These are phyloP conservation scores for Calonectria henricotiae DNA, from an alignment of 2,329 filamentous ascomycete species.

Conservation along the genomic window DNA sequence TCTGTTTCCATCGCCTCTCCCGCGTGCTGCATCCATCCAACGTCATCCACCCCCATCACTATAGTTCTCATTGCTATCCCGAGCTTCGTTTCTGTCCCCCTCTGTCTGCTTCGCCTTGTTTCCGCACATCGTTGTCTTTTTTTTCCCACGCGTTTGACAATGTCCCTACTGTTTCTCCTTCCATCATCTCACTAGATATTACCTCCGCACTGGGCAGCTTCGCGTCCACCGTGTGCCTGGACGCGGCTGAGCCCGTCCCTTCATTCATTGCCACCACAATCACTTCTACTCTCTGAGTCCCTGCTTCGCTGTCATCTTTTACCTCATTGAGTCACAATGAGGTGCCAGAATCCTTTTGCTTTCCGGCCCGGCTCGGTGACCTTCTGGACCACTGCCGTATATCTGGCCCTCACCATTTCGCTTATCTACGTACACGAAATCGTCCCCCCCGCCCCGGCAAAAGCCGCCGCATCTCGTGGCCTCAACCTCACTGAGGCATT, in stretches of 20 bases:
- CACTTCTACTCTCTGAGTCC: neutral
- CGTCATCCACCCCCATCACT: constrained; percentile 31
- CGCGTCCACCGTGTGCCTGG: constrained; percentile 1
- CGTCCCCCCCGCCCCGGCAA: constrained; percentile 77
- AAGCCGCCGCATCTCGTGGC: constrained; percentile 68
- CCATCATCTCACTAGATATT: constrained; percentile 31
- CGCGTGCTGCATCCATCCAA: constrained; percentile 36
- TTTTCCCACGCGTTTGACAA: constrained; percentile 11
- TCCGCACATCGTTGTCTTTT: neutral
- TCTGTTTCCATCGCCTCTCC: constrained; percentile 31
- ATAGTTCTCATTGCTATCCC: constrained; percentile 19
- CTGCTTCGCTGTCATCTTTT: neutral
- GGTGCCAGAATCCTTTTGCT: constrained; percentile 72
- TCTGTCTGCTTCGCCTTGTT: neutral
- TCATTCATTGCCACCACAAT: constrained; percentile 16
- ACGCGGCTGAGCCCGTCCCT: constrained; percentile 23
- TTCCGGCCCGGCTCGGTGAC: constrained; percentile 89
- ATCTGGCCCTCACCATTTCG: constrained; percentile 83
- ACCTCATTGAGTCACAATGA: constrained; percentile 48
- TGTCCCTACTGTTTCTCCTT: constrained; percentile 28
- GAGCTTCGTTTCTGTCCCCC: constrained; percentile 1
- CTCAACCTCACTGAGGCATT: constrained; percentile 90
- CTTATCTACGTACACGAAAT: constrained; percentile 83
- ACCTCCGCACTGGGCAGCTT: constrained; percentile 23
- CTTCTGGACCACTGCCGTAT: constrained; percentile 82